Base-by-base conservation (phyloP, 345 rosid species). In the Moricandia moricandioides region DNA sequence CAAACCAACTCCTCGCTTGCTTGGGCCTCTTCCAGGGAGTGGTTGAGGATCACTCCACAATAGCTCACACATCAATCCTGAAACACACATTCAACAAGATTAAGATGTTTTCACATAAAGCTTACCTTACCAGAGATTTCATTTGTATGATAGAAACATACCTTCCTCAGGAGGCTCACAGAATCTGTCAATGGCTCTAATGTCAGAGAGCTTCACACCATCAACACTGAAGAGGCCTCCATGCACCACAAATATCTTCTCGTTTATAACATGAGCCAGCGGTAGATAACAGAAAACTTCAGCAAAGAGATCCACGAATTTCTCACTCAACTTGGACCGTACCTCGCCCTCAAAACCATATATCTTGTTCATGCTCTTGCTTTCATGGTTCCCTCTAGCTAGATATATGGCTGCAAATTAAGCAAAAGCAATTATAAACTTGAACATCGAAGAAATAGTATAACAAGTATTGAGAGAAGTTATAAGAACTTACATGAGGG, bases 41-140 rank as follows among this genome's bases (percentile, higher is more conserved):
- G 99, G 96, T 73, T 92, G 99, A 27, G 99, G 99, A 87, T 95
- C 99, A 72, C 99, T 95, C 99, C 99, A 95, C 65, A 95, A 84
- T 67, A 95, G 73, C 82, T 95, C 99, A 68, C 99, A 90, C 98
- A 95, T 95, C 79, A 92, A 62, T 67, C 99, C 98, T 95, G 84
- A 65, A 57, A 76, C 75, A 72, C 9, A 51, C 40, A 49, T 16
- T 35, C 8, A 77, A 59, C 57, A 66, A 24, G 67, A 51, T 6
- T 7, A 67, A 24, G 24, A 65, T 6, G 14, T 13, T 30, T 11
- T 27, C 54, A 49, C 16, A 29, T 8, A 27, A 65, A 34, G 37
- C 16, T 21, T 29, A 40, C 66, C 29, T 62, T 16, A 65, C 57
- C 74, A 9, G 40, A 35, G 7, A 27, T 52, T 13, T 2, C 24